Conservation (phyloP, 2,329 filamentous ascomycete species). For the Orbilia quercus region DNA sequence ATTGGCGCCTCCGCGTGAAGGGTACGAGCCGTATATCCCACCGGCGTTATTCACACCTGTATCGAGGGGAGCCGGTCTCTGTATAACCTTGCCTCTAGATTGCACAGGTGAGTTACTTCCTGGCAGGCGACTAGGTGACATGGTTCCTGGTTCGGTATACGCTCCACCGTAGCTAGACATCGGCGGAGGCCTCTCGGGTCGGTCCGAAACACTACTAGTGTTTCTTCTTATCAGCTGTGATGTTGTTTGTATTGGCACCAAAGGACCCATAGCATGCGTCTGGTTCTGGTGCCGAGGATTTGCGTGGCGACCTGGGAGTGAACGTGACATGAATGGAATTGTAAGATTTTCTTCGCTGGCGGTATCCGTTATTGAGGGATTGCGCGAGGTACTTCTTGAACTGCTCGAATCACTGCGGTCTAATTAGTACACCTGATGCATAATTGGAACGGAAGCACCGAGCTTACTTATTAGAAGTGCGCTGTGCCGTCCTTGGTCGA, state of each 20-base stretch:
- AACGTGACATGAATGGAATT: conserved; percentile 40
- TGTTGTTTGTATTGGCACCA: conserved; percentile 24
- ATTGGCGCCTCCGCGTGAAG: conserved; percentile 1
- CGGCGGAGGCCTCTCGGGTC: conserved; percentile 40
- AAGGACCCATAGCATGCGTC: conserved; percentile 20
- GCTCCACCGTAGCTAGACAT: conserved; percentile 33
- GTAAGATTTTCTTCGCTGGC: conserved; percentile 51
- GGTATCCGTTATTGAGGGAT: conserved; percentile 49
- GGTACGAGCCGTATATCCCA: conserved; percentile 34
- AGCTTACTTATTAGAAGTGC: conserved; percentile 43
- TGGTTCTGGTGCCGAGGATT: conserved; percentile 15
- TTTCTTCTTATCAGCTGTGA: conserved; percentile 33
- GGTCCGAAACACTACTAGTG: conserved; percentile 36
- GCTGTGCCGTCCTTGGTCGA: conserved; percentile 28
- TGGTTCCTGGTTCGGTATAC: conserved; percentile 34
- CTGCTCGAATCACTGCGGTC: conserved; percentile 40
- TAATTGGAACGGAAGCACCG: background rate
- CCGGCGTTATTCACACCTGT: conserved; percentile 16
- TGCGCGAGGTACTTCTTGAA: conserved; percentile 51
- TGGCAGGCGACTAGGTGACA: conserved; percentile 20
- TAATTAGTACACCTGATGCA: conserved; percentile 10
- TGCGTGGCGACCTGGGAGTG: conserved; percentile 37
- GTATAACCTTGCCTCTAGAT: conserved; percentile 28
- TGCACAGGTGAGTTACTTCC: conserved; percentile 31
- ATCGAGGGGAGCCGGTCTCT: conserved; percentile 39